phyloP scores from a whole-genome alignment of 371 early-diverging fungal species.

The Mucor ambiguus region DNA sequence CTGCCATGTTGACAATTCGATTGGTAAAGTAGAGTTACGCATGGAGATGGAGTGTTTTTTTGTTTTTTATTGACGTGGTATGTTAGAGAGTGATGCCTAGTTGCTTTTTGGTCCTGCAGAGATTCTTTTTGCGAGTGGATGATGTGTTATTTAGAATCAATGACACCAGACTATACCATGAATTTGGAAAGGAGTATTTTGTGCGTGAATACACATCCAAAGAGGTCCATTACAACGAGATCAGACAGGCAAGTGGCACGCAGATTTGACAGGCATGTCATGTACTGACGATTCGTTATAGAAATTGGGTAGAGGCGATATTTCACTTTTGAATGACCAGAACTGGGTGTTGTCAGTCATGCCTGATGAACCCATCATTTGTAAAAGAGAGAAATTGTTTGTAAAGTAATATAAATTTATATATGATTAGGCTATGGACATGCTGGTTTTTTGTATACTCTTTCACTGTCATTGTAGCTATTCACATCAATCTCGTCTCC shows the following conservation, averaged over 20 bases:
- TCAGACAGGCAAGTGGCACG: constrained; percentile 44
- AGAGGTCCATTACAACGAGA: constrained; percentile 63
- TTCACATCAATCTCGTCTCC: constrained; percentile 18
- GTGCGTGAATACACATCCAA: constrained; percentile 75
- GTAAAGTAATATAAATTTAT: constrained; percentile 2
- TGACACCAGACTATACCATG: constrained; percentile 90
- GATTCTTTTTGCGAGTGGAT: constrained; percentile 94
- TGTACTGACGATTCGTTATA: constrained; percentile 18
- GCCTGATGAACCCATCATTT: constrained; percentile 28
- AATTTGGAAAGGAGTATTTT: constrained; percentile 69
- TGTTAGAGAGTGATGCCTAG: constrained; percentile 88
- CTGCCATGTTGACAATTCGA: constrained; percentile 76
- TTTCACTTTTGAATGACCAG: constrained; percentile 71
- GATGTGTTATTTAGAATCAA: constrained; percentile 85
- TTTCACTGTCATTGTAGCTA: constrained; percentile 12
- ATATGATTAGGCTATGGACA: constrained; percentile 5
- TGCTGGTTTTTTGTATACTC: constrained; percentile 12
- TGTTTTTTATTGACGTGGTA: constrained; percentile 4
- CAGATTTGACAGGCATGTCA: not conserved
- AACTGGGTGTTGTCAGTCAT: constrained; percentile 72
- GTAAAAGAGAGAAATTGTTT: constrained; percentile 23
- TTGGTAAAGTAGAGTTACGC: constrained; percentile 59
- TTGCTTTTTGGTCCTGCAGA: constrained; percentile 84
- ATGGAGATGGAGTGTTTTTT: not conserved
- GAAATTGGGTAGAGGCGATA: constrained; percentile 57